phyloP scores from a whole-genome alignment of 2,329 filamentous ascomycete genomes.

The Pestalotiopsis sp. region DNA sequence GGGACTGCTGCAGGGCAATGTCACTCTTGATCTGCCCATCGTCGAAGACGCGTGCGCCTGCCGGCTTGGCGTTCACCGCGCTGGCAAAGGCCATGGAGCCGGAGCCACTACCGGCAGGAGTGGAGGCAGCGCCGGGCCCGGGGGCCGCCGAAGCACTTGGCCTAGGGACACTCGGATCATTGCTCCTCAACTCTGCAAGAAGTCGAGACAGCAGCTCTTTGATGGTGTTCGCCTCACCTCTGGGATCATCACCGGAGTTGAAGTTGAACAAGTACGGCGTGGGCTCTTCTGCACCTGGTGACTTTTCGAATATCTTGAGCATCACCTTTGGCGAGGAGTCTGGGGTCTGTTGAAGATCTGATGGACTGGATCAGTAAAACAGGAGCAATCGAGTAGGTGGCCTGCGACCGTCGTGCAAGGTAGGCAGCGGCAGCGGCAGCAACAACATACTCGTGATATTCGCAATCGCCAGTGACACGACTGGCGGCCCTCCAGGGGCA shows the following conservation, averaged over 20 bases:
- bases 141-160: conserved; percentile 39
- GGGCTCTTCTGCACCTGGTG: conserved; percentile 58
- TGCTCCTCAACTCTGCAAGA: conserved; percentile 70
- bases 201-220: conserved; percentile 80
- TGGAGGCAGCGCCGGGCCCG: conserved; percentile 25
- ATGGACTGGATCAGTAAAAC: conserved; percentile 18
- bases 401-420: background rate
- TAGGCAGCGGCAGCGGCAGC: conserved; percentile 27
- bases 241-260: conserved; percentile 74
- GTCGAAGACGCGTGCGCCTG: conserved; percentile 73
- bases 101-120: conserved; percentile 52
- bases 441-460: conserved; percentile 74
- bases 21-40: conserved; percentile 78
- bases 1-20: conserved; percentile 81
- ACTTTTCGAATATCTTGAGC: conserved; percentile 85
- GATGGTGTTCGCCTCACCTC: conserved; percentile 81
- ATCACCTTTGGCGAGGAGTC: conserved; percentile 88
- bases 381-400: background rate
- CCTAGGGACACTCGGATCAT: conserved; percentile 54
- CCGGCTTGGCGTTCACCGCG: conserved; percentile 59
- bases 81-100: conserved; percentile 79
- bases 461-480: conserved; percentile 70
- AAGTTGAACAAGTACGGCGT: conserved; percentile 87
- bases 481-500: conserved; percentile 61
- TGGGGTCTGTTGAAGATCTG: conserved; percentile 94